phyloP scores from a whole-genome alignment of 2,329 filamentous ascomycete species.

The Aspergillus neotritici region DNA sequence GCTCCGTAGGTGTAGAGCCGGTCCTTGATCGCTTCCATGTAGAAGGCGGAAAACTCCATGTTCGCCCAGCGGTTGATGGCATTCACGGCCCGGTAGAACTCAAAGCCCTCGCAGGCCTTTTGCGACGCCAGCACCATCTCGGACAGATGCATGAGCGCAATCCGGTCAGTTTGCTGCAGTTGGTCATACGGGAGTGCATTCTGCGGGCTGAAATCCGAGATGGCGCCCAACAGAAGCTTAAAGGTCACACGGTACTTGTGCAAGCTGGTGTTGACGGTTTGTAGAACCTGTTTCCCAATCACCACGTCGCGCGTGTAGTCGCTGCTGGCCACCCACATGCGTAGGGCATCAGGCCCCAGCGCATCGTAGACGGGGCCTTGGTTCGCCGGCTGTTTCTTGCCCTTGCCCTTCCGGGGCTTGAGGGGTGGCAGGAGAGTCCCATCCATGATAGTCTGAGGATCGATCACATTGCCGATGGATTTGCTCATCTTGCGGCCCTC shows the following conservation, averaged over 20 bases:
- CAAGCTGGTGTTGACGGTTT: constrained; percentile 67
- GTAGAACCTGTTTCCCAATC: constrained; percentile 71
- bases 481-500: constrained; percentile 99
- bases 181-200: constrained; percentile 38
- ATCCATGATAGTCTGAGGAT: constrained; percentile 76
- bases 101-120: constrained; percentile 61
- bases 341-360: constrained; percentile 78
- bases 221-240: constrained; percentile 80
- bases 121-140: constrained; percentile 61
- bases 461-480: constrained; percentile 82
- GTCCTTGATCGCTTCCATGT: constrained; percentile 89
- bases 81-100: constrained; percentile 74
- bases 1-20: constrained; percentile 77
- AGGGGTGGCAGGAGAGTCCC: constrained; percentile 69
- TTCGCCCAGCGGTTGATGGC: constrained; percentile 75
- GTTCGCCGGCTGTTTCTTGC: constrained; percentile 36
- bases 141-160: constrained; percentile 70
- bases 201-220: constrained; percentile 52
- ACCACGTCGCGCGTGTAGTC: constrained; percentile 87
- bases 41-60: constrained; percentile 82
- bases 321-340: constrained; percentile 84
- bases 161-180: constrained; percentile 60
- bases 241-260: constrained; percentile 85
- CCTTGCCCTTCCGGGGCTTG: constrained; percentile 57
- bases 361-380: constrained; percentile 53